Evolutionary conservation across 306 rosid genomes (phyloP).

Genomic region (Pterocarpus santalinus): DNA sequence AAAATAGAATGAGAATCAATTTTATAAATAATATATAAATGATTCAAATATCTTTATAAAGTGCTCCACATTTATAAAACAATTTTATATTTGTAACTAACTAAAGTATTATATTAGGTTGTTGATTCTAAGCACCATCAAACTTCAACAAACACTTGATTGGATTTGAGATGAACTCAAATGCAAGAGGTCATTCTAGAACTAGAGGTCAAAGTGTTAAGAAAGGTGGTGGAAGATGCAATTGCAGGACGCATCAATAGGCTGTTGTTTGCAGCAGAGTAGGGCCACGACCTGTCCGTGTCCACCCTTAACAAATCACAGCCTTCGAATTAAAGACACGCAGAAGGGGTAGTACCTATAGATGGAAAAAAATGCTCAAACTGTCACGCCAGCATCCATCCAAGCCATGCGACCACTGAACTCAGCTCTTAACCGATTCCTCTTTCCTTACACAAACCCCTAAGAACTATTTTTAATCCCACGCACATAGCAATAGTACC

Average conservation of each 20-base stretch:
- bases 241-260: conserved; percentile 34
- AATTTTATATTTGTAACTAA: background rate
- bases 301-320: conserved; percentile 46
- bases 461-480: conserved; percentile 12
- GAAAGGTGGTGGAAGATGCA: conserved; percentile 10
- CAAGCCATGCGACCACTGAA: conserved; percentile 48
- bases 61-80: background rate
- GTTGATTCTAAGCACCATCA: background rate
- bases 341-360: conserved; percentile 49
- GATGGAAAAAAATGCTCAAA: conserved; percentile 44
- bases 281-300: conserved; percentile 48
- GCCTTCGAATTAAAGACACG: conserved; percentile 48
- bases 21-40: too few relatives aligned
- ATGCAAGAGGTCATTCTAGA: background rate
- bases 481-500: conserved; percentile 27
- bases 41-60: too few relatives aligned
- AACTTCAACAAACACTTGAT: background rate
- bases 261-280: conserved; percentile 39
- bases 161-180: conserved; percentile 31
- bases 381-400: conserved; percentile 46
- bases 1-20: too few relatives aligned
- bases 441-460: conserved; percentile 24
- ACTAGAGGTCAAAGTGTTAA: conserved; percentile 17
- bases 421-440: conserved; percentile 50
- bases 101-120: background rate